Base-by-base conservation (phyloP, 805 yeast species). In the Myxozyma monticola region DNA sequence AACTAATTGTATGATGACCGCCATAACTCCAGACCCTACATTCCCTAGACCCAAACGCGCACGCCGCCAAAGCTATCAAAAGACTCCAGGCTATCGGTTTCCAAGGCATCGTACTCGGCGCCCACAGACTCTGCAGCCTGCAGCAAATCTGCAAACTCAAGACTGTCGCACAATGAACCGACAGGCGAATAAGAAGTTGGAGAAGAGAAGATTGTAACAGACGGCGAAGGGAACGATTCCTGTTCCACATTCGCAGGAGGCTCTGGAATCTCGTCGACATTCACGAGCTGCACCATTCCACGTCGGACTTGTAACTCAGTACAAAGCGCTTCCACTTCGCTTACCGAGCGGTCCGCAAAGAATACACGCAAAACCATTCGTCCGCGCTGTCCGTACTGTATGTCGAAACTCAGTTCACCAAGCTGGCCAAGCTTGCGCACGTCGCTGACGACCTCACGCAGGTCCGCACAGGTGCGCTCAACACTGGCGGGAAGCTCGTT, bases 401-500 rank as follows among this genome's bases (percentile, higher is more conserved):
- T 37, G 4, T n/a, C 21, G 36, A 12, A 46, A 14, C 41, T 31
- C 14, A 46, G 30, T 14, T 46, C 37, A 7, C 49, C 49, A 8
- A 46, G 21, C 3, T 25, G 15, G 2, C 28, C 30, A 5, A 46
- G 41, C n/a, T 39, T 46, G 12, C 28, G 40, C 4, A 63, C 57
- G 55, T 76, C 74, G 49, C 20, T 17, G 7, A 29, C 33, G 4
- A 51, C 31, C n/a, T n/a, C n/a, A 12, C 31, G n/a, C 28, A 77
- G 66, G 36, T 65, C 60, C 46, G 59, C 43, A 12, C 59, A 51
- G 31, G 65, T 62, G 29, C 51, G 41, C 29, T 40, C 49, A 24
- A 75, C 57, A 47, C 73, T 74, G 1, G 60, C 57, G 36, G 69
- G 67, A 30, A 80, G 62, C 21, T 68, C 65, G 12, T 58, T 62